phyloP scores from a whole-genome alignment of 2,329 filamentous ascomycete species.

The Clarireedia monteithiana region DNA sequence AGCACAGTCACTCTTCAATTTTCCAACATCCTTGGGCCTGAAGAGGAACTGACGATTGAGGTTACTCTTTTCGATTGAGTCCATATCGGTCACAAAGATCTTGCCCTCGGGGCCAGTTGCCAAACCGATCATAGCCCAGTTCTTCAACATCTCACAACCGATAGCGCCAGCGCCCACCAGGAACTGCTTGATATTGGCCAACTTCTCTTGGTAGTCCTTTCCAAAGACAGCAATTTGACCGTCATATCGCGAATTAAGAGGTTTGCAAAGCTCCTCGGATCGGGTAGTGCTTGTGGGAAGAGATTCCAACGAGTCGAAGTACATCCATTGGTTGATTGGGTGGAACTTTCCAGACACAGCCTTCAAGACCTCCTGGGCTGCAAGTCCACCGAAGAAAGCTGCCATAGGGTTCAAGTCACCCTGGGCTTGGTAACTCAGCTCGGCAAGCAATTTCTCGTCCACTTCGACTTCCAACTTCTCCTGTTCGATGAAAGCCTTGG shows the following conservation, averaged over 20 bases:
- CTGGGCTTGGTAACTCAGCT: constrained; percentile 88
- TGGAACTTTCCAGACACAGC: constrained; percentile 96
- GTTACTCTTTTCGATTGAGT: constrained; percentile 98
- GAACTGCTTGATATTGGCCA: constrained; percentile 85
- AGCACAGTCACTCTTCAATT: constrained; percentile 94
- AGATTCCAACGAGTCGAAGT: constrained; percentile 97
- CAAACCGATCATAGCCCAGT: constrained; percentile 98
- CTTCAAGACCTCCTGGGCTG: constrained; percentile 92
- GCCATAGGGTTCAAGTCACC: constrained; percentile 90
- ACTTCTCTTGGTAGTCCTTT: constrained; percentile 86
- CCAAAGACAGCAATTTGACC: constrained; percentile 97
- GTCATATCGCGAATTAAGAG: constrained; percentile 80
- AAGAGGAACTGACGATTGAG: constrained; percentile 96
- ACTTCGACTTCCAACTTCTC: constrained; percentile 76
- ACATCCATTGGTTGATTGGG: constrained; percentile 92
- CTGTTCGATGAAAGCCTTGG: constrained; percentile 64
- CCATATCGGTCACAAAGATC: constrained; percentile 94
- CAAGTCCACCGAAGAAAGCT: constrained; percentile 88
- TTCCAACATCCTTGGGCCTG: constrained; percentile 84
- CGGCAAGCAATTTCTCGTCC: constrained; percentile 85
- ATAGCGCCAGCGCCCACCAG: constrained; percentile 94
- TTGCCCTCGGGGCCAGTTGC: constrained; percentile 81
- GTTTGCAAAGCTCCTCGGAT: constrained; percentile 82
- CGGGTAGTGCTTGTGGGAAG: constrained; percentile 68
- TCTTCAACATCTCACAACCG: constrained; percentile 98